Conservation (phyloP, 2,329 filamentous ascomycete genomes). For the Cytospora schulzeri region DNA sequence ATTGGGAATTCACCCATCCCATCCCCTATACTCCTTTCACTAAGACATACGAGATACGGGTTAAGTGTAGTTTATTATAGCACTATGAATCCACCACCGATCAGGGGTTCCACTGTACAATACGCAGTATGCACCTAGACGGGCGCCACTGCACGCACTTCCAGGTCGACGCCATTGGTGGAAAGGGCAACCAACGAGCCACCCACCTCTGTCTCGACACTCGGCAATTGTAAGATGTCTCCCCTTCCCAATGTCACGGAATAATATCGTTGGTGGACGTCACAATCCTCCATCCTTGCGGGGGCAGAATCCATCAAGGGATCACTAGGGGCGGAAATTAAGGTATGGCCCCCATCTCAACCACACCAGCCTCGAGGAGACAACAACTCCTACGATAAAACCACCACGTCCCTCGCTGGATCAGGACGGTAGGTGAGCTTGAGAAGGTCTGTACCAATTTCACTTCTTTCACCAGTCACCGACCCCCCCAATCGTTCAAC, state of each 20-base stretch:
- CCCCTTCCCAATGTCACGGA: neutral
- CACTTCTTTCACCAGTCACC: neutral
- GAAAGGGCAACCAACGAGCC: neutral
- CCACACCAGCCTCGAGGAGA: neutral
- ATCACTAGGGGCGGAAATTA: neutral
- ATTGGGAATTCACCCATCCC: neutral
- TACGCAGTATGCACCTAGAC: neutral
- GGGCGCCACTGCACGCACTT: neutral
- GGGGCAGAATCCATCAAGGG: neutral
- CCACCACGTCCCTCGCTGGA: neutral
- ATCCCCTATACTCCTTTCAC: neutral
- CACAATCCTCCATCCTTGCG: neutral
- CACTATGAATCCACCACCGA: neutral
- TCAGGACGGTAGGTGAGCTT: neutral
- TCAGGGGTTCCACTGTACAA: neutral
- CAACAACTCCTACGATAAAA: neutral
- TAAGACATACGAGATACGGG: neutral
- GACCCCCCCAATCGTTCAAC: neutral
- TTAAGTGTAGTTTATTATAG: neutral
- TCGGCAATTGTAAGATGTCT: neutral
- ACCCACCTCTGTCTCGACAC: neutral
- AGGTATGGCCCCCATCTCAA: neutral
- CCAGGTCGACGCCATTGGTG: neutral
- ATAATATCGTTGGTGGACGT: neutral
- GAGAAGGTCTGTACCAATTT: conserved; percentile 1